Conservation (phyloP, 768 basidiomycete genomes). For the Podaxis sp. region DNA sequence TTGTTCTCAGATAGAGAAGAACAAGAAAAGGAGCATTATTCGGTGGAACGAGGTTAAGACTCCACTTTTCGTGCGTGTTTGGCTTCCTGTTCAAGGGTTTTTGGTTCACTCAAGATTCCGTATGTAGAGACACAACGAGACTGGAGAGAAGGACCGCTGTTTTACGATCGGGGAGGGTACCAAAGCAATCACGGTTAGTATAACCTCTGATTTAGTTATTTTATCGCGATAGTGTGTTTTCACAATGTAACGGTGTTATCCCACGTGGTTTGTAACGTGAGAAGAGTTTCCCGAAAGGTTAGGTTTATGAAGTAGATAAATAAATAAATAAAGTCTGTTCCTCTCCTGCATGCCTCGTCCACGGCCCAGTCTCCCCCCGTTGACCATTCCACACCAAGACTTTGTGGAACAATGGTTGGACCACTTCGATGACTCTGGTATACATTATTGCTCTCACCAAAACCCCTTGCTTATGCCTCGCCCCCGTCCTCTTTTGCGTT, state of each 20-base stretch:
- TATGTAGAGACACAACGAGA: neutral
- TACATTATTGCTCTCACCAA: neutral
- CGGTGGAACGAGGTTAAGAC: no score
- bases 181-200: neutral
- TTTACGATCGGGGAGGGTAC: neutral
- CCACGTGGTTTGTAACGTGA: no score
- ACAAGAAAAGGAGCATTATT: neutral
- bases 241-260: no score
- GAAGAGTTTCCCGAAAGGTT: no score
- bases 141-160: neutral
- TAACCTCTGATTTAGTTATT: neutral
- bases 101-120: neutral
- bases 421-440: neutral
- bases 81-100: neutral
- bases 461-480: neutral
- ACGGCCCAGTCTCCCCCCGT: constrained; percentile 5
- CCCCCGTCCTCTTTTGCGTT: neutral
- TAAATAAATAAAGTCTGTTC: neutral
- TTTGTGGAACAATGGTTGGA: constrained; percentile 12
- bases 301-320: neutral
- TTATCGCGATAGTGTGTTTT: no score
- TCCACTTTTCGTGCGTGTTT: neutral
- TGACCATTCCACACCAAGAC: neutral
- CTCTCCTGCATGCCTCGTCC: constrained; percentile 5
- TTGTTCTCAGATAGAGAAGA: neutral